A percentile compares a stretch with the other conserved stretches of the same genome.
These are phyloP conservation scores for Myotisia sp. DNA, from an alignment of 2,329 filamentous ascomycete genomes.

Conservation along the genomic window DNA sequence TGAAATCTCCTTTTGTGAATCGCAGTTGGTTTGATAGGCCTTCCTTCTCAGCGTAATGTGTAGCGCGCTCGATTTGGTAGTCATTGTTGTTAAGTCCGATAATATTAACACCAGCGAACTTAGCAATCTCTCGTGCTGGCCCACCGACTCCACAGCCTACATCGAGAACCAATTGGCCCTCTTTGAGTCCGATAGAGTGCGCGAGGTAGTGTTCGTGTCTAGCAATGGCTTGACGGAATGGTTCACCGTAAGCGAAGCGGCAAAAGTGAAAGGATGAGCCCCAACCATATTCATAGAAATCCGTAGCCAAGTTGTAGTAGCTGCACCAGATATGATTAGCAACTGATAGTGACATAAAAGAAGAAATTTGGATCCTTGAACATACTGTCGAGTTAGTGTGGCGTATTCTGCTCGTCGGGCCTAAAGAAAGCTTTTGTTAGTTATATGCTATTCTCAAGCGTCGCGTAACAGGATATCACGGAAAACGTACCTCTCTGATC, in stretches of 20 bases:
- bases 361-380: too few species aligned
- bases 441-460: background rate
- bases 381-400: conserved; percentile 79
- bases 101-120: conserved; percentile 81
- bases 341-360: too few species aligned
- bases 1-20: conserved; percentile 94
- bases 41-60: conserved; percentile 67
- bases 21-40: conserved; percentile 63
- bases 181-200: conserved; percentile 69
- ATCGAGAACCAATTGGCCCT: conserved; percentile 80
- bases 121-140: conserved; percentile 87
- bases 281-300: conserved; percentile 95
- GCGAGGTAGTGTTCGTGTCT: conserved; percentile 97
- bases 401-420: conserved; percentile 77
- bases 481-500: conserved; percentile 52
- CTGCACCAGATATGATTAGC: conserved; percentile 31
- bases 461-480: background rate
- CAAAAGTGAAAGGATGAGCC: conserved; percentile 95
- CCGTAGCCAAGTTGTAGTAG: conserved; percentile 95
- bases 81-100: conserved; percentile 97
- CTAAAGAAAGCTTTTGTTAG: conserved; percentile 33
- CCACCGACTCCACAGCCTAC: conserved; percentile 96
- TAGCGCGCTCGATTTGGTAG: conserved; percentile 95
- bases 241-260: conserved; percentile 74
- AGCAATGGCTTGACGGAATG: conserved; percentile 80